Base-by-base conservation (phyloP, 2,329 filamentous ascomycete species). In the Ceratocystis albifundus region DNA sequence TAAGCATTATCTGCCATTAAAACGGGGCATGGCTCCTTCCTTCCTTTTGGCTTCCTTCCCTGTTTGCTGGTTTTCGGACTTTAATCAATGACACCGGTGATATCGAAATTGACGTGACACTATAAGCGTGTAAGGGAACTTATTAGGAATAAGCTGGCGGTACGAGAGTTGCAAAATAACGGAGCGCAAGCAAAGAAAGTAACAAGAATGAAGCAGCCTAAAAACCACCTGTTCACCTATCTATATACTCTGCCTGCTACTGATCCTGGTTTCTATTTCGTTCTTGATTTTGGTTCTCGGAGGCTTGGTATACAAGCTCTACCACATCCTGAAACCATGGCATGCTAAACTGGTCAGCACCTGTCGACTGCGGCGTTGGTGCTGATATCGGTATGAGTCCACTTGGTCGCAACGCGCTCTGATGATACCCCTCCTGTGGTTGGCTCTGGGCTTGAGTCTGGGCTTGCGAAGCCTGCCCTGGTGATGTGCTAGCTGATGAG, bases 1-100 rank as follows among this genome's bases (percentile, higher is more conserved):
- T 68, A 68, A 61, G 55, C 4, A 1, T 46, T 65, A 61, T 65
- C 53, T 22, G 17, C 15, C 22, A n/a, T n/a, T 48, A 30, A 28
- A 41, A 7, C 25, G 41, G 55, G 64, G 12, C 25, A 36, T 45
- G 22, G 48, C 55, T 57, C 22, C 15, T 12, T 45, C 36, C 28
- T 57, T 32, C 53, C 53, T 57, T n/a, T 57, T 57, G 6, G 3
- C 32, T 36, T 15, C 48, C 15, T 15, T 6, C 45, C 45, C 7
- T 17, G 45, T 6, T 55, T 28, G 50, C 25, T 55, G 22, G 25
- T 30, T 55, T 3, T 50, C 10, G 46, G n/a, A n/a, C n/a, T n/a
- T 50, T n/a, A 50, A 22, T 50, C n/a, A 22, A 8, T 28, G 10
- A 57, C 53, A 50, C 25, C 20, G 17, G 6, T 4, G 4, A 50